Base-by-base conservation (phyloP, 768 basidiomycete species). In the Rhizopogon salebrosus region DNA sequence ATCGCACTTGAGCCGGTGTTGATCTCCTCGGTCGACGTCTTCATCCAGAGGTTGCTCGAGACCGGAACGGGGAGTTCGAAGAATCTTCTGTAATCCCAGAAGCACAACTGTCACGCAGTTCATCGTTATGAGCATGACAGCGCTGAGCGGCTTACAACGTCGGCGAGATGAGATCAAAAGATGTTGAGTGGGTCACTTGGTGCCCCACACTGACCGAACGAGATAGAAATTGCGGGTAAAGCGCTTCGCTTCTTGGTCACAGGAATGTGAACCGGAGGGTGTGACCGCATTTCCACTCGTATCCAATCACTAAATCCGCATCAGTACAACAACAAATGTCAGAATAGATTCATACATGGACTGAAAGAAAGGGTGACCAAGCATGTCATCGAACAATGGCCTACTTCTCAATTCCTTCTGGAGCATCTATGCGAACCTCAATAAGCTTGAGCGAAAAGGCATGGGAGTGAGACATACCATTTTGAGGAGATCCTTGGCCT, bases 371-470 rank as follows among this genome's bases (percentile, higher is more conserved):
- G 42, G 22, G 41, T 56, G 43, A 16, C n/a, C 4, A n/a, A 54
- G 24, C 52, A 56, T 56, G 18, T 56, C 54, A 31, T 54, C n/a
- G n/a, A n/a, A 56, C 16, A 39, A 29, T 24, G 41, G 20, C 41
- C 55, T 51, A 5, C 41, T 9, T 11, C 22, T n/a, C 31, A 45
- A 37, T 13, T 49, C 39, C 18, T 56, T 56, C 14, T n/a, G 37
- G 22, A 56, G 53, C 55, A 56, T 56, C 55, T 56, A 22, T 24
- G 23, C 6, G 11, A 23, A 40, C 40, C 20, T 53, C 31, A 51
- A 40, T 27, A 13, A 51, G 18, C 18, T 20, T 23, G 36, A 22
- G 6, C 7, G 23, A 35, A 18, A 52, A n/a, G n/a, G 23, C 31
- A 23, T 20, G 13, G 18, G 9, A 29, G 18, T 26, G 10, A 31